Base-by-base conservation (phyloP, 2,329 filamentous ascomycete genomes). In the Pestalotiopsis sp. region DNA sequence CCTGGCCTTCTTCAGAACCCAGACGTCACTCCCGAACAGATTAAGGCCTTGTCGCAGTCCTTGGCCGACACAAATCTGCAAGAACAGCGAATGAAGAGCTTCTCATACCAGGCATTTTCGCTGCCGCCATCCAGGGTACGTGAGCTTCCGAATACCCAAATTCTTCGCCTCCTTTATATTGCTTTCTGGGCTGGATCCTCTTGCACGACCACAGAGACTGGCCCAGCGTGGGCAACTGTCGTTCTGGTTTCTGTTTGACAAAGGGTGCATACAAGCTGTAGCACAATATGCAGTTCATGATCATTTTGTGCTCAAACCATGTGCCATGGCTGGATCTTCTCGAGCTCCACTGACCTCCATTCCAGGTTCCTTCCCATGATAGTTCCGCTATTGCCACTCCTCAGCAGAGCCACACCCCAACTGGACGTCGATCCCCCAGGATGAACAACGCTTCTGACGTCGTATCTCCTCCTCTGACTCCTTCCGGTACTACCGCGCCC, bases 41-140 rank as follows among this genome's bases (percentile, higher is more conserved):
- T 97, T 68, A 89, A 88, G 73, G 90, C 90, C 69, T 83, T 97
- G 70, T 91, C 92, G 65, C 89, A 90, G 73, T 91, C 89, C 27
- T 84, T 97, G 31, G 92, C 94, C 72, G 89, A 90, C 71, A 87
- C 90, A 61, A 90, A 91, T 74, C 86, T 97, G 70, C 95, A 98
- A 82, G 92, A 95, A 75, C 88, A 90, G 68, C 90, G 95, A 72
- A 89, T 97, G 85, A 92, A 92, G 78, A 93, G 94, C 78, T 97
- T 94, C 81, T 91, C 92, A 58, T 98, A 95, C 77, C 95, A 98
- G 78, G 92, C 95, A 41, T 91, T 97, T 72, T 98, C 96, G 45
- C 85, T 98, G 66, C 95, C 96, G 49, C 87, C 89, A 40, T 95
- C 93, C 60, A 89, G 93, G 82, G 93, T 95, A 90, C 81, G 92